phyloP scores from a whole-genome alignment of 345 rosid genomes.

The Citrus australasica region DNA sequence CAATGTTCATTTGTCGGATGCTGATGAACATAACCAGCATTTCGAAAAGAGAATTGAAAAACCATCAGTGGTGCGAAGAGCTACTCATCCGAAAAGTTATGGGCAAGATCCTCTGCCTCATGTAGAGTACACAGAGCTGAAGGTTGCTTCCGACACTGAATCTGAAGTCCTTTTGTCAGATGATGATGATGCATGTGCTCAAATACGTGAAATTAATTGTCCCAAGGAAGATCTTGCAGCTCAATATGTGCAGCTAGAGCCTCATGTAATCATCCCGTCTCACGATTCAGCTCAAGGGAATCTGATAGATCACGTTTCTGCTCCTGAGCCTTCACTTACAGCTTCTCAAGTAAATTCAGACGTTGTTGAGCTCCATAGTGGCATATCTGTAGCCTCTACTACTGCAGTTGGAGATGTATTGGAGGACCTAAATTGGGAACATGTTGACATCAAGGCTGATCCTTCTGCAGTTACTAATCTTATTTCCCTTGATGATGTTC shows the following conservation, averaged over 20 bases:
- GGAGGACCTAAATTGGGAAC: conserved; percentile 43
- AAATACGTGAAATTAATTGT: conserved; percentile 18
- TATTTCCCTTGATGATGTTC: conserved; percentile 35
- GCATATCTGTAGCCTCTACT: conserved; percentile 8
- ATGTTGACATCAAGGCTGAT: conserved; percentile 17
- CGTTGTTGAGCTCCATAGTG: conserved; percentile 11
- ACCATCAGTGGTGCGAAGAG: conserved; percentile 14
- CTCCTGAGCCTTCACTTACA: conserved; percentile 20
- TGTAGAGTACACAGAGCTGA: conserved; percentile 67
- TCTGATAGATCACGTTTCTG: conserved; percentile 37
- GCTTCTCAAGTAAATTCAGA: conserved; percentile 22
- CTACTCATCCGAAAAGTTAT: conserved; percentile 26
- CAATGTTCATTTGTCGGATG: conserved; percentile 26
- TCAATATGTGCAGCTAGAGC: conserved; percentile 28
- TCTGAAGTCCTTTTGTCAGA: conserved; percentile 42
- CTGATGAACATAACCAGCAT: conserved; percentile 18
- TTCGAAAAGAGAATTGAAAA: conserved; percentile 18
- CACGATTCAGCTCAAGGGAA: conserved; percentile 38
- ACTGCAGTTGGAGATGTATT: conserved; percentile 21
- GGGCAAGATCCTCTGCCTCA: conserved; percentile 44
- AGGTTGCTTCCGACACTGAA: conserved; percentile 59
- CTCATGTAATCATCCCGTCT: conserved; percentile 25
- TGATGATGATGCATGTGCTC: conserved; percentile 25
- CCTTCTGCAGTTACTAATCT: conserved; percentile 29
- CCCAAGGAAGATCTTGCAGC: conserved; percentile 25